Evolutionary conservation across 2,329 filamentous ascomycete species (phyloP).

Genomic region (Aspergillus sp.): DNA sequence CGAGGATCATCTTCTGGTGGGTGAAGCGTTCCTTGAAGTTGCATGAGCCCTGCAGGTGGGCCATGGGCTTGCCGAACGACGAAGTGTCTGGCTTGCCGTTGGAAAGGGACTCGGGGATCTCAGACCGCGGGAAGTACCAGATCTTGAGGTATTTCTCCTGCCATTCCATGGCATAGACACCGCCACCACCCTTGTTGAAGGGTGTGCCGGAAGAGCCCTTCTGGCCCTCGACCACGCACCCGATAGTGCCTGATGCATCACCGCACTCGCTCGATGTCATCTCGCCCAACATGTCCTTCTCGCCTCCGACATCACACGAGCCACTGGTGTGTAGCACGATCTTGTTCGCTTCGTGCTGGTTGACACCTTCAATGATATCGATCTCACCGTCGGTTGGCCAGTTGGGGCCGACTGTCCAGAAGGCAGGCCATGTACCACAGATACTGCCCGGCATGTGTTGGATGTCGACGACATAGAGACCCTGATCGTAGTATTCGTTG

Average conservation of each 20-base stretch:
- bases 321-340: conserved; percentile 52
- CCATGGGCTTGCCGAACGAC: conserved; percentile 48
- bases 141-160: conserved; percentile 48
- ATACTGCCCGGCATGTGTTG: conserved; percentile 48
- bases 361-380: conserved; percentile 55
- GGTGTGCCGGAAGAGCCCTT: conserved; percentile 50
- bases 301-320: conserved; percentile 44
- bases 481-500: conserved; percentile 46
- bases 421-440: conserved; percentile 55
- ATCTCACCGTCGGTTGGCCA: conserved; percentile 50
- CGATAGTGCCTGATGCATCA: conserved; percentile 37
- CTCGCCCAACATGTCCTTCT: conserved; percentile 49
- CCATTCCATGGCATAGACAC: conserved; percentile 52
- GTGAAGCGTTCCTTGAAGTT: conserved; percentile 43
- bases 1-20: conserved; percentile 46
- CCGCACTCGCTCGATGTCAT: conserved; percentile 52
- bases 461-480: conserved; percentile 50
- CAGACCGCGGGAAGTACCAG: conserved; percentile 51
- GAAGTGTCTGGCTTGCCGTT: conserved; percentile 44
- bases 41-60: conserved; percentile 44
- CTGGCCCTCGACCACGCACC: conserved; percentile 43
- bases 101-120: conserved; percentile 48
- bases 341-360: conserved; percentile 42
- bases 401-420: conserved; percentile 44
- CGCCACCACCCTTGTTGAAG: conserved; percentile 54